phyloP scores from a whole-genome alignment of 2,329 filamentous ascomycete genomes.

The Dactylonectria macrodidyma region DNA sequence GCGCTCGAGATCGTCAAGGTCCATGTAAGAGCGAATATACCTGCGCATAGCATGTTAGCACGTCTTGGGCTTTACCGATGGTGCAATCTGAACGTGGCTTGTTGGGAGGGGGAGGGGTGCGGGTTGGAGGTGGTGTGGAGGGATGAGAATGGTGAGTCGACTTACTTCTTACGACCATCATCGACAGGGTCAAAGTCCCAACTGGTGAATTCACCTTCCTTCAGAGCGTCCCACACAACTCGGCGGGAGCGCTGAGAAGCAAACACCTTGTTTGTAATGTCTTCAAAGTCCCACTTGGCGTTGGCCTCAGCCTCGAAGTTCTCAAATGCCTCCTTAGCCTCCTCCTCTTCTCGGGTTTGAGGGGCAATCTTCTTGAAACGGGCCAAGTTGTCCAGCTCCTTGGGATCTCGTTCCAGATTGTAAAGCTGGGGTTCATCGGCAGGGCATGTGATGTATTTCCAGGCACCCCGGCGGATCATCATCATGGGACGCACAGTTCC shows the following conservation, averaged over 20 bases:
- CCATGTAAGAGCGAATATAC: conserved; percentile 88
- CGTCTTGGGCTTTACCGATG: conserved; percentile 44
- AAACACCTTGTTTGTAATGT: conserved; percentile 82
- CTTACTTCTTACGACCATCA: conserved; percentile 77
- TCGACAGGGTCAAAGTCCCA: conserved; percentile 90
- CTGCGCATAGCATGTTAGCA: conserved; percentile 59
- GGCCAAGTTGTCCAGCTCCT: conserved; percentile 83
- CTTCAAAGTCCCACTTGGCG: conserved; percentile 84
- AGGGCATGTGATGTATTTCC: conserved; percentile 93
- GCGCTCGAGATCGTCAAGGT: conserved; percentile 85
- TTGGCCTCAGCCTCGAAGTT: conserved; percentile 82
- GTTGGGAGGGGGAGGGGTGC: conserved; percentile 25
- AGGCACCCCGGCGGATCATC: conserved; percentile 92
- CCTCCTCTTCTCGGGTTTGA: conserved; percentile 61
- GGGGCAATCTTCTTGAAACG: conserved; percentile 58
- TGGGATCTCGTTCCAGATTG: conserved; percentile 82
- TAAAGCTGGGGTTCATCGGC: conserved; percentile 88
- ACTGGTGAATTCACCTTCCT: conserved; percentile 80
- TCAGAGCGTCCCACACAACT: conserved; percentile 85
- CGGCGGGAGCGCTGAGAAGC: conserved; percentile 84
- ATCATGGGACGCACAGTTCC: conserved; percentile 90
- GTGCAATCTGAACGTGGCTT: conserved; percentile 47
- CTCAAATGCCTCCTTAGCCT: conserved; percentile 66
- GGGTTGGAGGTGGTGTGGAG: not conserved
- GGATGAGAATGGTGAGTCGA: conserved; percentile 25